Evolutionary conservation across 441 rosid species (phyloP).

Genomic region (Pelargonium cotyledonis): DNA sequence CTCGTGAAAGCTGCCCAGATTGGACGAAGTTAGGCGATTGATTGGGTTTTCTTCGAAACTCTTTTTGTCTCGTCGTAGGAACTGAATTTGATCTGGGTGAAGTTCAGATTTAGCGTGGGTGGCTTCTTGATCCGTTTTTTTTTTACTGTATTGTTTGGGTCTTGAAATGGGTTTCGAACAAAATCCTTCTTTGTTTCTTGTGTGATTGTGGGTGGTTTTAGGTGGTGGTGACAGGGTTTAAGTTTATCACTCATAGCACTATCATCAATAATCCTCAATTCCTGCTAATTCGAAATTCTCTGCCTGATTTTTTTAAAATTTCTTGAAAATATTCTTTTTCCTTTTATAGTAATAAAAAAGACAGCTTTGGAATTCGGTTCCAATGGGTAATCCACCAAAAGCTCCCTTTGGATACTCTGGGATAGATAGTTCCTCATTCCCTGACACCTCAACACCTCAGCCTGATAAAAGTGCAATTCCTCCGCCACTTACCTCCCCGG

Average conservation of each 20-base stretch:
- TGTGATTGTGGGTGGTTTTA: conserved; percentile 23
- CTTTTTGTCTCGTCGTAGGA: neutral
- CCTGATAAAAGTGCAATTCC: conserved; percentile 38
- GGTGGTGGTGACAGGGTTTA: conserved; percentile 17
- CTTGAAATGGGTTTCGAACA: conserved; percentile 34
- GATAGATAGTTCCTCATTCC: conserved; percentile 32
- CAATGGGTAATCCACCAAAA: conserved; percentile 57
- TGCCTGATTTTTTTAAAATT: neutral
- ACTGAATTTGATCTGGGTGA: conserved; percentile 22
- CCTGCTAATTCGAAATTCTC: conserved; percentile 8
- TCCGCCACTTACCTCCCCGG: conserved; percentile 37
- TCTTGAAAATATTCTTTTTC: neutral
- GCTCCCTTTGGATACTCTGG: conserved; percentile 44
- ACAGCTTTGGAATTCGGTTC: conserved; percentile 13
- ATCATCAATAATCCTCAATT: conserved; percentile 13
- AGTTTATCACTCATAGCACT: conserved; percentile 5
- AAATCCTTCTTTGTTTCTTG: conserved; percentile 19
- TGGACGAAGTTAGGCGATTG: neutral
- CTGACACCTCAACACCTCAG: conserved; percentile 38
- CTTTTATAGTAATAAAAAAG: conserved; percentile 5
- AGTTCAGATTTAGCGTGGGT: conserved; percentile 18
- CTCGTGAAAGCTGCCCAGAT: conserved; percentile 11
- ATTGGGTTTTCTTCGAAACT: conserved; percentile 10
- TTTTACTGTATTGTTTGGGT: conserved; percentile 12
- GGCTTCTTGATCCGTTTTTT: conserved; percentile 21